These are phyloP conservation scores for Oidiodendron maius DNA, from an alignment of 495 filamentous ascomycete genomes.

Conservation along the genomic window DNA sequence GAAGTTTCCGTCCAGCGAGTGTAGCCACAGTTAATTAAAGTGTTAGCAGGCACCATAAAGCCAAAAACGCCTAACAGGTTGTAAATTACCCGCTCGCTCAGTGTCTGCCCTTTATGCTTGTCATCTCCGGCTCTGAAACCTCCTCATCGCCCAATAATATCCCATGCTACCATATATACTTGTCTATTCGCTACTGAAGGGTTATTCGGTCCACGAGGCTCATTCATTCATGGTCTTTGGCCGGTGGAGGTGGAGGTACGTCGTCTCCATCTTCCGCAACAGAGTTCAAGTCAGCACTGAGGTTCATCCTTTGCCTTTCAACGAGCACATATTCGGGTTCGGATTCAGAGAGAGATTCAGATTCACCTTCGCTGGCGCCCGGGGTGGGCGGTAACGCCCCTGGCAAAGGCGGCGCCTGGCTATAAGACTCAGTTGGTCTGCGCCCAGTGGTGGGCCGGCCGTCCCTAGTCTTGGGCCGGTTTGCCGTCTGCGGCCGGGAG, in stretches of 20 bases:
- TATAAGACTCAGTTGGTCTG: constrained; percentile 4
- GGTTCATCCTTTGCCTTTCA: constrained; percentile 4
- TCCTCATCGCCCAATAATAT: not conserved
- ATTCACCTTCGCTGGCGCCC: constrained; percentile 54
- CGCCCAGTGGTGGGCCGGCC: constrained; percentile 1
- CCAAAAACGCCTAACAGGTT: not conserved
- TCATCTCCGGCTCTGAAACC: not conserved
- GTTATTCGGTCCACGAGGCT: not conserved
- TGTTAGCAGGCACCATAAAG: not conserved
- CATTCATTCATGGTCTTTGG: not conserved
- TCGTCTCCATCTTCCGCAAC: constrained; percentile 16
- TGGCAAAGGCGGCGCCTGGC: constrained; percentile 36
- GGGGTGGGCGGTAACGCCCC: constrained; percentile 50
- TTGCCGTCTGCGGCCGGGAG: constrained; percentile 14
- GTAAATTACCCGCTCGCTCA: not conserved
- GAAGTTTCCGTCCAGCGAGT: not conserved
- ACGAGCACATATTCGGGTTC: constrained; percentile 23
- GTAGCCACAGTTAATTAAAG: not conserved
- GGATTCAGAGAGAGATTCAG: constrained; percentile 13
- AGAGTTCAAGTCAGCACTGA: constrained; percentile 14
- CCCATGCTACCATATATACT: not conserved
- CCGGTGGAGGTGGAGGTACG: not conserved
- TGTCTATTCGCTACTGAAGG: not conserved
- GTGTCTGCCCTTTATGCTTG: not conserved
- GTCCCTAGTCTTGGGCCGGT: constrained; percentile 22